Evolutionary conservation across 2,329 filamentous ascomycete species (phyloP), one percentile per base, ranked within the genome.

Genomic region (Cercospora sojina): DNA sequence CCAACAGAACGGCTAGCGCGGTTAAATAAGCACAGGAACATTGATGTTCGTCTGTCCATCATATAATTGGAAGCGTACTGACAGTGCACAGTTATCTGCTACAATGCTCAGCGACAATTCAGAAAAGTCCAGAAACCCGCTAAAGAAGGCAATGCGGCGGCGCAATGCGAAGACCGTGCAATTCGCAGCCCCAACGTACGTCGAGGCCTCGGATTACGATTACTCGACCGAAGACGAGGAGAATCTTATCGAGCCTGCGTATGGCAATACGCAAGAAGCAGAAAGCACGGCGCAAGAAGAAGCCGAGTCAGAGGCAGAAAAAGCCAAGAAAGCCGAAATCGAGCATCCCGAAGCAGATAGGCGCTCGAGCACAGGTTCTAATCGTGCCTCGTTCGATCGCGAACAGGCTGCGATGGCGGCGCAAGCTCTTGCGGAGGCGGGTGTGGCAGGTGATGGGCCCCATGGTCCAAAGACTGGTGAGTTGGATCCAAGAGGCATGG

Each of bases 11-110:
- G 95, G 76, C 81, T 99, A 69, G 95, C 95, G 55, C 88, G 95
- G 70, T 81, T 98, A 70, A 99, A 99, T 80, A 99, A 99, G 80
- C 95, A 99, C 80, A 88, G 95, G 76, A 99, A 99, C 76, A 93
- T 98, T 74, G 95, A 99, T 82, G 93, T 96, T 86, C 70, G 91
- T 69, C 53, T 59, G 62, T 49, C 53, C 16, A 20, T 10, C 59
- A 18, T 29, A 62, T 53, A 70, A 13, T n/a, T 35, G 43, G 25
- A 31, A 18, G n/a, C 56, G n/a, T 41, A 80, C 76, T 69, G 41
- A 69, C 64, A 77, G 70, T 38, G 59, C 38, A 12, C 71, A 89
- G 87, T 83, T 91, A 38, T 89, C 89, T 62, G 87, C 88, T 41
- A 89, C 87, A 0, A 91, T 90, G 88, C 83, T 91, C 59, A 87